phyloP scores from a whole-genome alignment of 495 filamentous ascomycete species.

The Sordaria brevicollis region DNA sequence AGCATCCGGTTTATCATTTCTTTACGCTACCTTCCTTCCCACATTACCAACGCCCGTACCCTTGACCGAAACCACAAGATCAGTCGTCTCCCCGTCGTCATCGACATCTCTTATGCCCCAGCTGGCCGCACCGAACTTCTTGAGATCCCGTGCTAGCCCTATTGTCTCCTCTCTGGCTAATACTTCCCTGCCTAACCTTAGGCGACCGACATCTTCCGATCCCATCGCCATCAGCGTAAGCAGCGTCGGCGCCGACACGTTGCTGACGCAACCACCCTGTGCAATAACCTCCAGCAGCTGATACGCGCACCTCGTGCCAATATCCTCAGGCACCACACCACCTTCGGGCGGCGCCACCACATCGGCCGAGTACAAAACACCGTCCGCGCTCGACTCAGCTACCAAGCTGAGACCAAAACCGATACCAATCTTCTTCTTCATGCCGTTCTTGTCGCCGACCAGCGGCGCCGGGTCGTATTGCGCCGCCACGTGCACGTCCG shows the following conservation, averaged over 20 bases:
- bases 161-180: conserved; percentile 70
- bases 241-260: conserved; percentile 56
- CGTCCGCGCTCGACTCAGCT: conserved; percentile 74
- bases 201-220: conserved; percentile 47
- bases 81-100: conserved; percentile 52
- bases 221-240: conserved; percentile 96
- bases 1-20: conserved; percentile 9
- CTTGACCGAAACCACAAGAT: conserved; percentile 83
- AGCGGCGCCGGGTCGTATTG: conserved; percentile 65
- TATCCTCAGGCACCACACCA: conserved; percentile 76
- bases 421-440: conserved; percentile 43
- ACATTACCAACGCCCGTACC: conserved; percentile 93
- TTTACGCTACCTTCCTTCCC: conserved; percentile 79
- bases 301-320: conserved; percentile 77
- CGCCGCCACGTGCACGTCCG: conserved; percentile 70
- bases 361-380: conserved; percentile 80
- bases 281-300: conserved; percentile 77
- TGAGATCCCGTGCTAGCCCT: conserved; percentile 69
- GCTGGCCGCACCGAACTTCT: conserved; percentile 70
- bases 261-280: conserved; percentile 71
- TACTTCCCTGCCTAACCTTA: conserved; percentile 60
- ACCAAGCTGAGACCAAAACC: conserved; percentile 87
- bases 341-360: conserved; percentile 70
- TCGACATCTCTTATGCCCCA: conserved; percentile 72
- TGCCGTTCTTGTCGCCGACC: conserved; percentile 50